A percentile compares a stretch with the other conserved stretches of the same genome.
phyloP scores from a whole-genome alignment of 2,329 filamentous ascomycete species.

The Shiraia bambusicola region DNA sequence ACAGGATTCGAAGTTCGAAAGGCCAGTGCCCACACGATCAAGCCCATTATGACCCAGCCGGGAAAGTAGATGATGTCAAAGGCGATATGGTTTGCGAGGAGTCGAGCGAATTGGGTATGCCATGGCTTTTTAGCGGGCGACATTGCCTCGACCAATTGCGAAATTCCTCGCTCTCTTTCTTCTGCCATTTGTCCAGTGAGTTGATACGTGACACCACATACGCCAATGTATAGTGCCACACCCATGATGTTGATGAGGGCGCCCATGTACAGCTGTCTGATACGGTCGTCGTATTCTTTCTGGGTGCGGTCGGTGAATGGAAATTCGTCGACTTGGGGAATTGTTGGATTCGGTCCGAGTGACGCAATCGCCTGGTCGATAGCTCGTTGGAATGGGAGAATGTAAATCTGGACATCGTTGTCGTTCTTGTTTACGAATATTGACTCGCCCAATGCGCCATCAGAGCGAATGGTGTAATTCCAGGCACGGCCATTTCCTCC shows the following conservation, averaged over 20 bases:
- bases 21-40: conserved; percentile 65
- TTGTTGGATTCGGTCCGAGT: conserved; percentile 49
- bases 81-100: conserved; percentile 75
- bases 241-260: conserved; percentile 74
- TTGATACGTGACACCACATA: conserved; percentile 84
- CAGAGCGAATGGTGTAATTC: conserved; percentile 84
- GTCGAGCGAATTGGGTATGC: conserved; percentile 75
- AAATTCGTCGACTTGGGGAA: conserved; percentile 60
- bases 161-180: conserved; percentile 85
- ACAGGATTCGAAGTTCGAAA: conserved; percentile 48
- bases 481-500: conserved; percentile 63
- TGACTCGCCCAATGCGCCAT: conserved; percentile 66
- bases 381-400: conserved; percentile 76
- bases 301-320: conserved; percentile 73
- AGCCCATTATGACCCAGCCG: conserved; percentile 75
- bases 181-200: conserved; percentile 81
- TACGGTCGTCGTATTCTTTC: conserved; percentile 64
- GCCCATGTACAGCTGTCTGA: conserved; percentile 70
- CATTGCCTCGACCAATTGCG: conserved; percentile 87
- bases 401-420: conserved; percentile 77
- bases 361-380: conserved; percentile 72
- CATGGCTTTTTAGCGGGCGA: conserved; percentile 74
- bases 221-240: conserved; percentile 75
- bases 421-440: conserved; percentile 64
- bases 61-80: conserved; percentile 79